A percentile compares a stretch with the other conserved stretches of the same genome.
Conservation (phyloP, 306 rosid genomes). For the Prosopis cineraria region DNA sequence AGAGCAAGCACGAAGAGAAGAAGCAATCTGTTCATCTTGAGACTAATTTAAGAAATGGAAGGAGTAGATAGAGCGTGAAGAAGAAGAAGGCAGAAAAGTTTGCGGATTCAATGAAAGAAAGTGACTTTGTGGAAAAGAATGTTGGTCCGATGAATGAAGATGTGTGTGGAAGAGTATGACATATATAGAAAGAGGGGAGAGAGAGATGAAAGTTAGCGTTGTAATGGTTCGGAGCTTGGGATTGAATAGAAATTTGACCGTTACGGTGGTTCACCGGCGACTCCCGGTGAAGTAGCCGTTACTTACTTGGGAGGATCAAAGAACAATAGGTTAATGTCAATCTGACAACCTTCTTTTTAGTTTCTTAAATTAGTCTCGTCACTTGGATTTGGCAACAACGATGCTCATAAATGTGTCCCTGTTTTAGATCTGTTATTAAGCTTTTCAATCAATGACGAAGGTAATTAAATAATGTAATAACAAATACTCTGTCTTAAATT, state of each 20-base stretch:
- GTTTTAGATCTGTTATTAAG: not conserved
- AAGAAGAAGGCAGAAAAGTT: not conserved
- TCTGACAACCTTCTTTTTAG: not conserved
- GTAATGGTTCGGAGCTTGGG: not conserved
- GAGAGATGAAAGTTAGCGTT: not conserved
- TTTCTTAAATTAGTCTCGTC: not conserved
- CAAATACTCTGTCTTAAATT: no score
- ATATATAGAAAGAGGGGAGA: constrained; percentile 35
- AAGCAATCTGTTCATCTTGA: constrained; percentile 42
- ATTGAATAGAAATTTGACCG: constrained; percentile 53
- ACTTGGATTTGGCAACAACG: not conserved
- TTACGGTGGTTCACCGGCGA: constrained; percentile 51
- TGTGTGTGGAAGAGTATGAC: not conserved
- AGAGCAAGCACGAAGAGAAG: constrained; percentile 36
- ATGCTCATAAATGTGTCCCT: not conserved
- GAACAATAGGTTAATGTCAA: not conserved
- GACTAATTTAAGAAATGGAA: not conserved
- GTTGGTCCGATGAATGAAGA: not conserved
- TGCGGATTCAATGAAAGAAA: not conserved
- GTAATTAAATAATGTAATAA: no score
- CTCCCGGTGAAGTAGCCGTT: constrained; percentile 70
- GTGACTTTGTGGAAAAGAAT: not conserved
- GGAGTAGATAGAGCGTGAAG: no score
- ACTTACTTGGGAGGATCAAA: constrained; percentile 37
- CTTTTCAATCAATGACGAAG: no score